A percentile compares a stretch with the other conserved stretches of the same genome.
Conservation (phyloP, 2,329 filamentous ascomycete species). For the Pseudocercospora fijiensis region DNA sequence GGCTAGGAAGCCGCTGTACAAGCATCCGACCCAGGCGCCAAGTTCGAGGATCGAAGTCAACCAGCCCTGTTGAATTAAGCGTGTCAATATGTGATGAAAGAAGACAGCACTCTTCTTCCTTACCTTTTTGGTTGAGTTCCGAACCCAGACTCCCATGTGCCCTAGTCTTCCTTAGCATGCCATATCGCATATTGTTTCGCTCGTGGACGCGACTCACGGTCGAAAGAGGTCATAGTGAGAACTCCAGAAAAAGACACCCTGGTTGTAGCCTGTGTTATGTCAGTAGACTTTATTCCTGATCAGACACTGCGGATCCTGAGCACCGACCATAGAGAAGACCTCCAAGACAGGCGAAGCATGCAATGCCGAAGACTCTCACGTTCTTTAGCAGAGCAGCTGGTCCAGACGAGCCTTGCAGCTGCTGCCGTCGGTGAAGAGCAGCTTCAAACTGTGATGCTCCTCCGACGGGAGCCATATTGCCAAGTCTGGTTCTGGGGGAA, state of each 20-base stretch:
- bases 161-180: neutral
- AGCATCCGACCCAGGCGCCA: conserved; percentile 72
- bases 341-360: conserved; percentile 54
- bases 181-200: too few species aligned
- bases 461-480: conserved; percentile 42
- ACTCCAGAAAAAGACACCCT: conserved; percentile 74
- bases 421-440: conserved; percentile 44
- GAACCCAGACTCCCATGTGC: conserved; percentile 45
- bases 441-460: conserved; percentile 41
- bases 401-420: conserved; percentile 44
- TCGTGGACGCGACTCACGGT: conserved; percentile 34
- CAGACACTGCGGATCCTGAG: neutral
- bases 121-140: conserved; percentile 41
- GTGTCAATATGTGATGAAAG: neutral
- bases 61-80: conserved; percentile 39
- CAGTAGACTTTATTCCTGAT: neutral
- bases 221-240: conserved; percentile 52
- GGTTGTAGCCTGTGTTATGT: conserved; percentile 62
- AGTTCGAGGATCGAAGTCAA: conserved; percentile 67
- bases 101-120: neutral
- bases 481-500: neutral
- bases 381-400: conserved; percentile 54
- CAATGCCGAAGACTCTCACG: conserved; percentile 55
- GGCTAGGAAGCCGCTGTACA: conserved; percentile 70
- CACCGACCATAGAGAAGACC: conserved; percentile 56